Conservation (phyloP, 139 green algal genomes). For the Chlamydomonas schloesseri region DNA sequence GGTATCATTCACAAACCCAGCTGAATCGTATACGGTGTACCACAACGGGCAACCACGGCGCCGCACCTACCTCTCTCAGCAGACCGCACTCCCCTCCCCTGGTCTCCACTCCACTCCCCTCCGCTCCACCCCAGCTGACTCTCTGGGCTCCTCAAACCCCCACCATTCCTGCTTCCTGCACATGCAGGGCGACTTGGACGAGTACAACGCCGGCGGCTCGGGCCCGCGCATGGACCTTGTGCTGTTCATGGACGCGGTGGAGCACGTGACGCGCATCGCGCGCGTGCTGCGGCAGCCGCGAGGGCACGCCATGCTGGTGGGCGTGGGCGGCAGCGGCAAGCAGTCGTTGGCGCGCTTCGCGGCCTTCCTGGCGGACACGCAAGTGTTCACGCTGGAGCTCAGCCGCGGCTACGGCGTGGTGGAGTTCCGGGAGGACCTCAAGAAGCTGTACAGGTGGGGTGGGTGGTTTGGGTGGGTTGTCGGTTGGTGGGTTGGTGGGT, state of each 20-base stretch:
- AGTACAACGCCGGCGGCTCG: conserved; percentile 75
- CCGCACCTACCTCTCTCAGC: too few species aligned
- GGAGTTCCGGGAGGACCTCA: conserved; percentile 88
- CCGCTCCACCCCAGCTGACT: background rate
- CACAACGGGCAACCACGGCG: too few species aligned
- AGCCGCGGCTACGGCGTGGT: conserved; percentile 73
- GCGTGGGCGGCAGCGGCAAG: conserved; percentile 86
- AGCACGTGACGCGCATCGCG: conserved; percentile 78
- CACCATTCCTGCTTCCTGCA: background rate
- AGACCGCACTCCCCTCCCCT: too few species aligned
- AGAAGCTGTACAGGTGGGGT: conserved; percentile 77
- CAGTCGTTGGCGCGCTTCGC: conserved; percentile 86
- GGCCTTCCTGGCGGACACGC: conserved; percentile 65
- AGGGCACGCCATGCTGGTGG: conserved; percentile 82
- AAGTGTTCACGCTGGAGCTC: conserved; percentile 75
- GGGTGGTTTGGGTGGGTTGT: too few species aligned
- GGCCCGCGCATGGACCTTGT: conserved; percentile 69
- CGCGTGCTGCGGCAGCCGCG: conserved; percentile 81
- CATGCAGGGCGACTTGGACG: conserved; percentile 73
- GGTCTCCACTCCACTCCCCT: too few species aligned
- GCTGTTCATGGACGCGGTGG: conserved; percentile 87
- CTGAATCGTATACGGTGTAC: too few species aligned
- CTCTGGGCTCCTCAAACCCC: background rate
- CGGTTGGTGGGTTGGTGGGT: too few species aligned
- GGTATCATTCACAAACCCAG: too few species aligned